Conservation (phyloP, 208 protist species). For the Trichomonas tenax region DNA sequence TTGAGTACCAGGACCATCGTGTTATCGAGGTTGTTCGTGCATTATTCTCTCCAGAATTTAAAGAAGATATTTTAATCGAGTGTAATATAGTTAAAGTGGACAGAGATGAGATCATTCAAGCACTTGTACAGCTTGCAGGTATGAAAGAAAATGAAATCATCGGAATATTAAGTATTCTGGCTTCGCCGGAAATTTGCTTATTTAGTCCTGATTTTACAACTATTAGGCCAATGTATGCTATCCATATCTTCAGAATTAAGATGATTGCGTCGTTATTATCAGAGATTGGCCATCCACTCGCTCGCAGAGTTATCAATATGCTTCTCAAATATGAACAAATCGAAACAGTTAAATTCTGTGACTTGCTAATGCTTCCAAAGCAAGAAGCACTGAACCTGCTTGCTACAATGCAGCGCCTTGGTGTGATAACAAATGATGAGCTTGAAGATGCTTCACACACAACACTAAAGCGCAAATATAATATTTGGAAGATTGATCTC, state of each 20-base stretch:
- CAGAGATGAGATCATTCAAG: not conserved
- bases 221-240: not conserved
- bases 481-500: not conserved
- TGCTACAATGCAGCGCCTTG: not conserved
- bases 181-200: not conserved
- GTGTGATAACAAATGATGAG: not conserved
- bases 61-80: not conserved
- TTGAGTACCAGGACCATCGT: not conserved
- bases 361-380: not conserved
- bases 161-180: not conserved
- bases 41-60: not conserved
- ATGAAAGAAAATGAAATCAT: not conserved
- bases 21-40: not conserved
- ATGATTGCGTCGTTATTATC: not conserved
- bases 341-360: not conserved
- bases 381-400: not conserved
- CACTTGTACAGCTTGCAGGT: not conserved
- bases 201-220: not conserved
- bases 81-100: not conserved
- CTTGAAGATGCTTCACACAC: not conserved
- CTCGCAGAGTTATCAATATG: not conserved
- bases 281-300: not conserved
- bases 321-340: not conserved
- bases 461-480: not conserved
- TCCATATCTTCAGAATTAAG: not conserved